These are phyloP conservation scores for Corymbia calophylla DNA, from an alignment of 441 rosid species.

Conservation along the genomic window DNA sequence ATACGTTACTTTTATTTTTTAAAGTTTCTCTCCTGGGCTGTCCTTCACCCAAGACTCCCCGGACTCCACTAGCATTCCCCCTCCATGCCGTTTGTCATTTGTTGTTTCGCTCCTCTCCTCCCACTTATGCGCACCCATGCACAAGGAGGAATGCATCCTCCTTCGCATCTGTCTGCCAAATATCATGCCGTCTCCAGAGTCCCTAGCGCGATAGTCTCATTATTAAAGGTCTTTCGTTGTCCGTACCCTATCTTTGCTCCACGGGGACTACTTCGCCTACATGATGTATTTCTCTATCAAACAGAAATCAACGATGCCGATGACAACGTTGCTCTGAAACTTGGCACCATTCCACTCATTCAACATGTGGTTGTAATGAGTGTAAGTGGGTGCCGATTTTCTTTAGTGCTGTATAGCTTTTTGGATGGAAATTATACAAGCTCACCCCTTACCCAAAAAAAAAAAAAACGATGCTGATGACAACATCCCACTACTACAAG, in stretches of 20 bases:
- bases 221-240: background rate
- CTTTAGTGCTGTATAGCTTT: no score
- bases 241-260: no score
- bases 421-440: no score
- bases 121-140: background rate
- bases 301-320: background rate
- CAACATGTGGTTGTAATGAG: no score
- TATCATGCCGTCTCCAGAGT: background rate
- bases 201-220: background rate
- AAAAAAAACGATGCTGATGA: background rate
- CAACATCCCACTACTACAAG: background rate
- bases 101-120: background rate
- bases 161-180: constrained; percentile 16
- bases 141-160: background rate
- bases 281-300: background rate
- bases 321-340: no score
- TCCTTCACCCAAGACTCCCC: background rate
- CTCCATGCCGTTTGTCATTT: background rate
- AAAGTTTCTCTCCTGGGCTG: background rate
- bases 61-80: background rate
- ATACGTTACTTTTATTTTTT: no score
- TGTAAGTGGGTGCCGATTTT: no score
- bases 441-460: no score
- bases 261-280: background rate
- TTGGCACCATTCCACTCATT: no score